Conservation (phyloP, 768 basidiomycete species). For the Mycena vitilis region DNA sequence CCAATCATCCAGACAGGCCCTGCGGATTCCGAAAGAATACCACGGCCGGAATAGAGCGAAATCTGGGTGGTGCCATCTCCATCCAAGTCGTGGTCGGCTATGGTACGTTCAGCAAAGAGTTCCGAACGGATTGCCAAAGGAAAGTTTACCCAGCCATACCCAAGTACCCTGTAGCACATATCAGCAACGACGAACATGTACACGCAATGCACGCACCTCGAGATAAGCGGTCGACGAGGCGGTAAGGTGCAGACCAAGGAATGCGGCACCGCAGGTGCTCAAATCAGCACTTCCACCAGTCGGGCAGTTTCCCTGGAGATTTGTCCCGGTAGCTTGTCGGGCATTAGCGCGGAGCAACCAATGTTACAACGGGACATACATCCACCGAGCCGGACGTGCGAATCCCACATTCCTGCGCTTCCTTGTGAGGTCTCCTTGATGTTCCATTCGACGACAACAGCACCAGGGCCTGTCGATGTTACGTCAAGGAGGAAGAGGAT, state of each 20-base stretch:
- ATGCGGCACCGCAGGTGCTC: conserved; percentile 69
- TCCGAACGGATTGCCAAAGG: no score
- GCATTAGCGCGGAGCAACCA: background rate
- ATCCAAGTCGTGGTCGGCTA: conserved; percentile 85
- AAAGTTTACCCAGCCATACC: no score
- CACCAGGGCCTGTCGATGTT: conserved; percentile 57
- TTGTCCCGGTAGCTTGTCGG: conserved; percentile 60
- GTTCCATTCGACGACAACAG: conserved; percentile 77
- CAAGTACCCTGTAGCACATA: conserved; percentile 22
- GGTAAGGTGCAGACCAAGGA: conserved; percentile 72
- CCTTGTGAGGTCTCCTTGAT: conserved; percentile 67
- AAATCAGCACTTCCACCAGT: conserved; percentile 51
- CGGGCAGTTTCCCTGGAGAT: conserved; percentile 62
- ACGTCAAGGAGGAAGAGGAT: background rate
- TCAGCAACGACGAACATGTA: no score
- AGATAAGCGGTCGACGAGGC: conserved; percentile 65
- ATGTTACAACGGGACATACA: conserved; percentile 29
- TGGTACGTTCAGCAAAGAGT: no score
- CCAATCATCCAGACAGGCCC: conserved; percentile 89
- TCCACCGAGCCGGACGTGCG: conserved; percentile 60
- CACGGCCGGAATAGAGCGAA: conserved; percentile 74
- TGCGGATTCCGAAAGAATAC: conserved; percentile 75
- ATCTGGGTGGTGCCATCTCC: conserved; percentile 57
- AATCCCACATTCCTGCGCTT: conserved; percentile 69
- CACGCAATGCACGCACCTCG: conserved; percentile 45